phyloP scores from a whole-genome alignment of 352 stramenopile genomes.

The Blastocystis sp. region DNA sequence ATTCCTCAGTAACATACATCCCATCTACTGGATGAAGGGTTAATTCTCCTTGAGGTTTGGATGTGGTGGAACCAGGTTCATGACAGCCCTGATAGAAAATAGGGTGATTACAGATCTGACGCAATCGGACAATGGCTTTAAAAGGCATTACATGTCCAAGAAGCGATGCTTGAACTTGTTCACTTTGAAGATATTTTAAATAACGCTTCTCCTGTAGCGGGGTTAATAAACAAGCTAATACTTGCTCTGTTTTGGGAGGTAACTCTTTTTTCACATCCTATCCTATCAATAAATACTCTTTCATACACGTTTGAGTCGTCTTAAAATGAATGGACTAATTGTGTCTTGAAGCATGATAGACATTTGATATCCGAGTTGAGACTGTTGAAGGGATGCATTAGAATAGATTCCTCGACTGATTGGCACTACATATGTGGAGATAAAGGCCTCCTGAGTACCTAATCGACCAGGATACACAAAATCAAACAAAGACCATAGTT shows the following conservation, averaged over 20 bases:
- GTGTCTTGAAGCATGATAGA: constrained; percentile 90
- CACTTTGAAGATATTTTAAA: constrained; percentile 76
- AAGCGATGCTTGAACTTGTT: constrained; percentile 33
- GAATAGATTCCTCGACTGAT: constrained; percentile 89
- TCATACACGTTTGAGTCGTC: constrained; percentile 88
- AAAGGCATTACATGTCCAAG: constrained; percentile 71
- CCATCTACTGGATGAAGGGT: constrained; percentile 67
- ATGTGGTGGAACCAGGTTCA: constrained; percentile 73
- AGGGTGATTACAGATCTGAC: constrained; percentile 96
- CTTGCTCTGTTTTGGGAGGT: constrained; percentile 94
- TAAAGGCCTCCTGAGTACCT: constrained; percentile 92
- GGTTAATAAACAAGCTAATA: constrained; percentile 92
- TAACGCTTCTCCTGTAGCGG: constrained; percentile 84
- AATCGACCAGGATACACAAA: constrained; percentile 95
- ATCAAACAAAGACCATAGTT: constrained; percentile 97
- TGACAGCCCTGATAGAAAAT: constrained; percentile 75
- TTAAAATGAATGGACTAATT: constrained; percentile 92
- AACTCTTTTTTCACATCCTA: constrained; percentile 76
- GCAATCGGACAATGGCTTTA: constrained; percentile 87
- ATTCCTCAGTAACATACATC: constrained; percentile 52
- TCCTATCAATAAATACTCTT: background rate
- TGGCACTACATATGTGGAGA: constrained; percentile 91
- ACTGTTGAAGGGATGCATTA: constrained; percentile 86
- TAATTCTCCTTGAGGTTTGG: constrained; percentile 69
- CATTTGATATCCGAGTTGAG: constrained; percentile 92